Evolutionary conservation across 306 rosid genomes (phyloP), one percentile per base, ranked within the genome.

Genomic region (Trichosanthes truncata): DNA sequence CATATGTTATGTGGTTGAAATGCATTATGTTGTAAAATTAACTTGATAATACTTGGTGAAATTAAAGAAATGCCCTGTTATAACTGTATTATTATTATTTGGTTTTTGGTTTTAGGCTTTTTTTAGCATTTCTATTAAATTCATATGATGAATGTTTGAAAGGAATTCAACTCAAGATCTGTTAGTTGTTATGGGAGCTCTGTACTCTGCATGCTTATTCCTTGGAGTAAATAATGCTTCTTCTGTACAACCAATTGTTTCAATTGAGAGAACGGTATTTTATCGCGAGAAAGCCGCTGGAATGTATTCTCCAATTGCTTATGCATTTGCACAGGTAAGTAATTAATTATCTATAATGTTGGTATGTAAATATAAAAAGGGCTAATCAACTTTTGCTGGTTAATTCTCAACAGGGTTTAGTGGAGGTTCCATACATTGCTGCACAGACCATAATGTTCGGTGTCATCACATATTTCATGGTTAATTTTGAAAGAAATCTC

Each of bases 201-300:
- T 93, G 26, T 93, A 90, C 79, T 14, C 97, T 13, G 86, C 98
- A 3, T 86, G 91, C 79, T 72, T 93, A 83, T 93, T 92, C 86
- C 89, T 93, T 72, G 98, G 98, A 33, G 89, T 92, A 79, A 93
- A 90, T 67, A 93, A 93, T 48, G 75, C 98, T 77, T 85, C 98
- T 78, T 90, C 97, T 31, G 98, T 93, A 33, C 98, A 93, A 77
- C 98, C 98, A 25, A 84, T 93, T 82, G 89, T 93, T 88, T 93
- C 98, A 26, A 93, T 93, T 77, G 98, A 90, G 87, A 93, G 98
- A 84, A 88, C 98, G 25, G 98, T 93, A 8, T 93, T 93, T 74
- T 93, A 93, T 68, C 87, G 98, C 57, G 98, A 93, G 83, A 91
- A 78, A 84, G 96, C 98, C 53, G 93, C 97, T 43, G 98, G 97